A percentile compares a stretch with the other conserved stretches of the same genome.
Conservation (phyloP, 805 yeast genomes). For the Ogataea ramenticola region DNA sequence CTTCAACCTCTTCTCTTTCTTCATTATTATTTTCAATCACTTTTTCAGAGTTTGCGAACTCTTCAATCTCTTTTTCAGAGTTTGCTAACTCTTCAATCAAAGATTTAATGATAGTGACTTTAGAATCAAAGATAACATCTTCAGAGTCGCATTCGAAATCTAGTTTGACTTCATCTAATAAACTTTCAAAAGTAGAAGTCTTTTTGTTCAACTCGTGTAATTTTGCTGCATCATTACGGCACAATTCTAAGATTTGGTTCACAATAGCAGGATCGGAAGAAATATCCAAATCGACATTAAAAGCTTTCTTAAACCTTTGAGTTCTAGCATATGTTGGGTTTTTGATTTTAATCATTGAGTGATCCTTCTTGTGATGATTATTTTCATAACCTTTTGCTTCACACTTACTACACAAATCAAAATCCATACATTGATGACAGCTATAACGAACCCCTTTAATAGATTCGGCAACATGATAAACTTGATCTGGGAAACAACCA, state of each 20-base stretch:
- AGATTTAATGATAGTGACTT: background rate
- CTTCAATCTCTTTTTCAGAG: background rate
- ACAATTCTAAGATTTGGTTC: too few species aligned
- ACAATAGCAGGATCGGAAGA: too few species aligned
- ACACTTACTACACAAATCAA: conserved; percentile 43
- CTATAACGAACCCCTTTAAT: conserved; percentile 41
- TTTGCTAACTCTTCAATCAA: background rate
- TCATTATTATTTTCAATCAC: conserved; percentile 1
- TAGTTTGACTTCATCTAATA: background rate
- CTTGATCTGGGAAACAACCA: conserved; percentile 19
- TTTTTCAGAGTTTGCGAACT: background rate
- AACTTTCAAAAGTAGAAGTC: background rate
- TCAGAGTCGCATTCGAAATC: background rate
- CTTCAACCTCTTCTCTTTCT: background rate
- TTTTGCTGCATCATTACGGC: too few species aligned
- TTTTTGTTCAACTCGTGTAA: too few species aligned
- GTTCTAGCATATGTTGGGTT: background rate
- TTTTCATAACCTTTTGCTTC: conserved; percentile 18
- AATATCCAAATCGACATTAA: background rate
- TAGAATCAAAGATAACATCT: background rate
- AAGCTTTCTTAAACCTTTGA: background rate
- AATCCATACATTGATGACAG: conserved; percentile 46
- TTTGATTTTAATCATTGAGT: conserved; percentile 21
- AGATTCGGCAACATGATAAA: conserved; percentile 17
- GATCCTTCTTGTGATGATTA: conserved; percentile 13